Conservation (phyloP, 2,329 filamentous ascomycete species). For the Diaporthe longicolla region DNA sequence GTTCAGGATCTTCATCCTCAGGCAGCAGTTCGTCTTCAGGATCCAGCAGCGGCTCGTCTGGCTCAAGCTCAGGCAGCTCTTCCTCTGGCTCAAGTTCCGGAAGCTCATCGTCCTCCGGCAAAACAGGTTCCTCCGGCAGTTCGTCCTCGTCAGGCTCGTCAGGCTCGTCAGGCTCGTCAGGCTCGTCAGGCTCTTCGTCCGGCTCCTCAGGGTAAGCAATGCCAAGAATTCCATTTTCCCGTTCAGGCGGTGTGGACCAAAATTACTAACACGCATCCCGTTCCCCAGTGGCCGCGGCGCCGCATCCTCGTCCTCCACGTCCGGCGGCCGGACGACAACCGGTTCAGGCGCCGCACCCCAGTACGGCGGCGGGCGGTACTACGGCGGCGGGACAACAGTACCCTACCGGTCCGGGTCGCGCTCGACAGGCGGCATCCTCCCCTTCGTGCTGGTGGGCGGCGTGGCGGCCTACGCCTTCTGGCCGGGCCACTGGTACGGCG, state of each 20-base stretch:
- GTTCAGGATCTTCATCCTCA: slow-evolving; percentile 44
- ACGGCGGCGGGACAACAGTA: slow-evolving; percentile 73
- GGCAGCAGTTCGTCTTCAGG: slow-evolving; percentile 45
- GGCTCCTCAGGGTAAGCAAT: slow-evolving; percentile 16
- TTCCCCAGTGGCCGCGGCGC: slow-evolving; percentile 44
- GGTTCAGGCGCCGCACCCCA: slow-evolving; percentile 70
- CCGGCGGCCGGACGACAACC: slow-evolving; percentile 66
- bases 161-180: not conserved
- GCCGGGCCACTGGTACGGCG: slow-evolving; percentile 75
- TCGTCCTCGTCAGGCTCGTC: slow-evolving; percentile 21
- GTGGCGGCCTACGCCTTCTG: slow-evolving; percentile 67
- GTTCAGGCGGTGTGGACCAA: not conserved
- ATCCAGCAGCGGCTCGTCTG: slow-evolving; percentile 30
- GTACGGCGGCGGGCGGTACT: slow-evolving; percentile 75
- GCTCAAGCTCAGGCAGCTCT: slow-evolving; percentile 15
- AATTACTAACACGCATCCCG: not conserved
- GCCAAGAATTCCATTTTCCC: not conserved
- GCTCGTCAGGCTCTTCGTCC: slow-evolving; percentile 6
- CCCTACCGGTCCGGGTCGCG: slow-evolving; percentile 72
- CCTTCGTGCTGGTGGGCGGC: slow-evolving; percentile 65
- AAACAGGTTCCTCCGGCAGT: slow-evolving; percentile 37
- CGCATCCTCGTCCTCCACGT: slow-evolving; percentile 54
- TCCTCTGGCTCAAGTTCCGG: slow-evolving; percentile 30
- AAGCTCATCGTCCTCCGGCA: slow-evolving; percentile 51
- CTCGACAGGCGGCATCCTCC: slow-evolving; percentile 64